phyloP scores from a whole-genome alignment of 2,329 filamentous ascomycete genomes.

The Knoxdaviesia capensis region DNA sequence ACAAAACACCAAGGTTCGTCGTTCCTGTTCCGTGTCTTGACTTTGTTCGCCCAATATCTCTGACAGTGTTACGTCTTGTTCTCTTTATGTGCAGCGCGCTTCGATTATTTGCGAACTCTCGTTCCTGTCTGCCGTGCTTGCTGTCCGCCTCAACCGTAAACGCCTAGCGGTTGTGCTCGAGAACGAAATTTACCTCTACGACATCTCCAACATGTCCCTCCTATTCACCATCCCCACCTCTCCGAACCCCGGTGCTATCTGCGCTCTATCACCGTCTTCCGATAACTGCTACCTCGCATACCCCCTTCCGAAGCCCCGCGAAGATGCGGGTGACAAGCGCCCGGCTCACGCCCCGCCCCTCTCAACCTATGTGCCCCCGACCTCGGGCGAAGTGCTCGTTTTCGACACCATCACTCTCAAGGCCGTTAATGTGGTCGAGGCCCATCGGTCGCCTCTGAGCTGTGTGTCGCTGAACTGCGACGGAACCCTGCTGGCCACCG shows the following conservation, averaged over 20 bases:
- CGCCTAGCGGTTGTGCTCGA: constrained; percentile 84
- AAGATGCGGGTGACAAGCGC: constrained; percentile 33
- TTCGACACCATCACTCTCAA: constrained; percentile 82
- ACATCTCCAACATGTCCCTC: constrained; percentile 96
- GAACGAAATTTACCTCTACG: constrained; percentile 93
- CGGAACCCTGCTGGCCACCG: constrained; percentile 77
- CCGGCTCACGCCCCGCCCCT: constrained; percentile 73
- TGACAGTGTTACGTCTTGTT: background rate
- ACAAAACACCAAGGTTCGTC: constrained; percentile 78
- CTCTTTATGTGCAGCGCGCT: constrained; percentile 22
- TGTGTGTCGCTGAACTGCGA: constrained; percentile 85
- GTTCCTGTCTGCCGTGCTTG: constrained; percentile 88
- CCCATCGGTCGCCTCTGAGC: constrained; percentile 77
- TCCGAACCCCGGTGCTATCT: constrained; percentile 79
- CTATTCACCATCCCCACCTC: constrained; percentile 85
- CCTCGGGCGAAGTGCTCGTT: constrained; percentile 78
- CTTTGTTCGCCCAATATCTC: background rate
- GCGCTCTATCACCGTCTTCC: constrained; percentile 79
- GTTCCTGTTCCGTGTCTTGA: background rate
- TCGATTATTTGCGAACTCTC: constrained; percentile 96
- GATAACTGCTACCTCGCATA: constrained; percentile 94
- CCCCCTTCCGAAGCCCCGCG: constrained; percentile 57
- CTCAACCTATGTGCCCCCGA: constrained; percentile 60
- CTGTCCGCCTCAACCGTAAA: constrained; percentile 85
- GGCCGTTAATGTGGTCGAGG: constrained; percentile 87